Evolutionary conservation across 1,284 basidiomycete species (phyloP), one percentile per base, ranked within the genome.

Genomic region (Ustanciosporium gigantosporum): DNA sequence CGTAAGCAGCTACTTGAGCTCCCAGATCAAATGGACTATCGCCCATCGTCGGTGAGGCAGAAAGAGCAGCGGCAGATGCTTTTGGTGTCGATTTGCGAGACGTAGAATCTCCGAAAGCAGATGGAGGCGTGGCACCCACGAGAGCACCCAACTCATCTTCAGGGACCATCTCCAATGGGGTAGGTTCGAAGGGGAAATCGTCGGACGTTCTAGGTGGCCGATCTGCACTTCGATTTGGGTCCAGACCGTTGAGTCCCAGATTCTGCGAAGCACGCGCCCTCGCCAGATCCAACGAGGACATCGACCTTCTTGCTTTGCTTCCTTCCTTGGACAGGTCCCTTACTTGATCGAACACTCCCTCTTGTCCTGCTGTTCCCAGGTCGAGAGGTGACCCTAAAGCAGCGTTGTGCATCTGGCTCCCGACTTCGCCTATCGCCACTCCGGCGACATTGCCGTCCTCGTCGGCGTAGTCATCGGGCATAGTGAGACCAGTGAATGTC

Each of bases 1-100:
- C 59, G 44, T 56, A 62, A 4, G 59, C 59, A 5, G 59, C 59
- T 24, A 62, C 52, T 40, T 62, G 59, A 19, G 52, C 52, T 6
- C 59, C 59, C 23, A 56, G 25, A 25, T 62, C 59, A 21, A 62
- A 62, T 4, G 59, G 52, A 29, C 58, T 61, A 8, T 56, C 51
- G 11, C 8, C 11, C 11, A 11, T 9, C 9, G 32, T 19, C 11
- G 27, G 13, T n/a, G n/a, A n/a, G 38, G 38, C 7, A 38, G 25
- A 22, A 15, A 60, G 41, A 2, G 47, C 31, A 9, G 35, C 45
- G 14, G 40, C n/a, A 3, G 49, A 45, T 3, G 59, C 52, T 15
- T 49, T 57, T 7, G 59, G 52, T 14, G 53, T 62, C 17, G 48
- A 38, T 24, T 51, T 55, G 3, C 43, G 31, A 23, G 51, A 56